Base-by-base conservation (phyloP, 805 yeast genomes). In the Maudiozyma saulgeensis region DNA sequence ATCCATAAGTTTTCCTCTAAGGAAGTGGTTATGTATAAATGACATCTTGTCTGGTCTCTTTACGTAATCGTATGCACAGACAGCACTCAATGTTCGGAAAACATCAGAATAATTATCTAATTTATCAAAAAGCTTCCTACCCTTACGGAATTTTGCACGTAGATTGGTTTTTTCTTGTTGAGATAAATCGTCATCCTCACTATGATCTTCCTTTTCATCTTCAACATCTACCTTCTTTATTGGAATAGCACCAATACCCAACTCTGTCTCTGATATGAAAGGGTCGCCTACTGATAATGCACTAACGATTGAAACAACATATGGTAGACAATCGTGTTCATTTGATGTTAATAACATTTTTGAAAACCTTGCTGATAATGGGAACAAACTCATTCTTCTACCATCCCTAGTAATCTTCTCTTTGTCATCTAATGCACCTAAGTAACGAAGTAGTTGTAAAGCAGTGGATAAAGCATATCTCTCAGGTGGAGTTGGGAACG, bases 201-300 rank as follows among this genome's bases (percentile, higher is more conserved):
- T 51, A 13, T 47, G 56, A 1, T 62, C 66, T 19, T 60, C 52
- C 43, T 62, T 53, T 44, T 56, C 51, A 31, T 41, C 44, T 15
- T 49, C 49, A 21, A 50, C 54, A 16, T 46, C 48, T 7, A 26
- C 46, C 32, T 48, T 49, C 39, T 56, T 53, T 1, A 37, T 40
- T 18, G 47, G 47, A 15, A 32, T 43, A 23, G 51, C 55, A 41
- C 56, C 62, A 26, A 84, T 70, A 0, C 93, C 91, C 11, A 87
- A 63, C 59, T 87, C 96, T 53, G 77, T 78, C 61, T 85, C 95
- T 40, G 74, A 75, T 34, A 87, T 67, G 57, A 88, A 89, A 15
- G 96, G 96, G 59, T 90, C 95, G 5, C 97, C 97, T 42, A 93
- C 97, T 0, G 97, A 83, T 32, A 93, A 69, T 0, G 89, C 96